These are phyloP conservation scores for Suillus subalutaceus DNA, from an alignment of 768 basidiomycete species.

Conservation along the genomic window DNA sequence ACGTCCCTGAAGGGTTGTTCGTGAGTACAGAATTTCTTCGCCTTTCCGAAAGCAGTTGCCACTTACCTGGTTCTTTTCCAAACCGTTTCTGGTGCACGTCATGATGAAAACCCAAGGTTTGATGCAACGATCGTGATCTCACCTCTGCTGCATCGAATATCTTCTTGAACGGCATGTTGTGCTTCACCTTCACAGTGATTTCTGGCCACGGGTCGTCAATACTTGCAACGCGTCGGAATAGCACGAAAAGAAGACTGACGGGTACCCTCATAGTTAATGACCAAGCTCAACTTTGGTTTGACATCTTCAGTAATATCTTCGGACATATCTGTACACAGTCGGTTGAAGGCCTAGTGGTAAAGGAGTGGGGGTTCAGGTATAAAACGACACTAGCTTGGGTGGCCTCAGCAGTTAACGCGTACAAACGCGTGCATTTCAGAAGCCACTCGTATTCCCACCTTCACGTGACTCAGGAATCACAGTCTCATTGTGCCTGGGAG, in stretches of 20 bases:
- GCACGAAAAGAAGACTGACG: conserved; percentile 38
- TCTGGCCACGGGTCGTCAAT: conserved; percentile 37
- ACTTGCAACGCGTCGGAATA: conserved; percentile 9
- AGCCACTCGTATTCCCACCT: conserved; percentile 4
- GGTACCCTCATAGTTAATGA: conserved; percentile 55
- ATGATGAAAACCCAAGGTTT: background rate
- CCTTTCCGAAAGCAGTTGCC: background rate
- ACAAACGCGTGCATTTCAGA: conserved; percentile 19
- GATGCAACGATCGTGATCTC: conserved; percentile 21
- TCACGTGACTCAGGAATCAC: conserved; percentile 1
- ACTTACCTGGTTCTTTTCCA: conserved; percentile 54
- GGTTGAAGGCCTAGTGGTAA: background rate
- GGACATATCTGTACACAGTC: conserved; percentile 22
- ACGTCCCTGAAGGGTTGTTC: conserved; percentile 47
- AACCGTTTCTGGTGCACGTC: conserved; percentile 53
- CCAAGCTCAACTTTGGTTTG: conserved; percentile 73
- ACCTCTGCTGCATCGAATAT: conserved; percentile 73
- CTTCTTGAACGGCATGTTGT: conserved; percentile 64
- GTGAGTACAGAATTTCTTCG: background rate
- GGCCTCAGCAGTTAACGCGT: conserved; percentile 11
- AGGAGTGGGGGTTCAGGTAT: conserved; percentile 4
- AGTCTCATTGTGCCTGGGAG: background rate
- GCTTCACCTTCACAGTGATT: conserved; percentile 68
- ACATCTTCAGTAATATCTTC: conserved; percentile 47
- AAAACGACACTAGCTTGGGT: conserved; percentile 1